Evolutionary conservation across 495 filamentous ascomycete genomes (phyloP), one percentile per base, ranked within the genome.

Genomic region (Stereocaulon alpinum): DNA sequence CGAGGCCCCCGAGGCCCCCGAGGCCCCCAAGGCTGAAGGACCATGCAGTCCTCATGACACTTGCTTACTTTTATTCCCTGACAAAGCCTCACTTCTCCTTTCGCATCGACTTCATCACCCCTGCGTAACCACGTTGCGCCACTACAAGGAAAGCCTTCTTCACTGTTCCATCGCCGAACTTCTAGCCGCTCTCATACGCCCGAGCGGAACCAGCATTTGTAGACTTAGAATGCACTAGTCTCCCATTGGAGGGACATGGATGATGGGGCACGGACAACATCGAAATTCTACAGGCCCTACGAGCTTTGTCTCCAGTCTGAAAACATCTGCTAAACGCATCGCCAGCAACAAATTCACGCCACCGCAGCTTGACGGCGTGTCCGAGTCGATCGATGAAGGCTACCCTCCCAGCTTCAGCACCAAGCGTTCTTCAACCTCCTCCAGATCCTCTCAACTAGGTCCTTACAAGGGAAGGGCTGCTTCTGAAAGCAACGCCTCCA

Each of bases 391-490:
- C 10, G 59, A 61, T n/a, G 54, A 58, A 22, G 51, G 50, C n/a
- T 54, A 40, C 24, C 43, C 57, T 45, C 53, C 56, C 14, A 56
- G 40, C 30, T 63, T 61, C 34, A 61, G 61, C 54, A 61, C 57
- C 32, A 58, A 63, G 43, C 63, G 63, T 17, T 63, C 56, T 12
- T 66, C 63, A 7, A 58, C 52, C 41, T 66, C 63, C 22, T 65
- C 61, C 14, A 66, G 53, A 51, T 63, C 57, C 34, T 66, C 63
- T 34, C 50, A 37, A 37, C 56, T 47, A 32, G 55, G 51, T 24
- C 14, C 50, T n/a, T 61, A 55, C 32, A 58, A 49, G 22, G 15
- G 48, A n/a, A 60, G 58, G 45, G 43, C 24, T 18, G 45, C 58
- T 14, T 61, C 62, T 34, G 42, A 48, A 10, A 64, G 58, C 44